These are phyloP conservation scores for Pyrus pyrifolia DNA, from an alignment of 306 rosid genomes.

Conservation along the genomic window DNA sequence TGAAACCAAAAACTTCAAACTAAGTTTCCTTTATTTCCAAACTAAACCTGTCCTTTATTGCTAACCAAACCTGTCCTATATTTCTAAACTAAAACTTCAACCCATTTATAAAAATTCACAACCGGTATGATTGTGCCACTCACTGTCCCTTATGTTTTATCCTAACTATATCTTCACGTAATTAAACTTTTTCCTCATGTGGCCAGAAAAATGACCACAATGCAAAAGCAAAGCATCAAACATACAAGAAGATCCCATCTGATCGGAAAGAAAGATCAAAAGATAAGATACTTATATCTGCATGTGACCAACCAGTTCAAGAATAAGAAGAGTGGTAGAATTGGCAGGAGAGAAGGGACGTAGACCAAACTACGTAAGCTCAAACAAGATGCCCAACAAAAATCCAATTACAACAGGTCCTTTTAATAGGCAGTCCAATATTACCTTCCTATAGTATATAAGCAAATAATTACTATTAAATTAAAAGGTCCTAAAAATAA, in stretches of 20 bases:
- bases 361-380: not conserved
- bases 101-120: too few species aligned
- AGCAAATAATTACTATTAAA: not conserved
- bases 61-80: not conserved
- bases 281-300: not conserved
- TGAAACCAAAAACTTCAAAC: not conserved
- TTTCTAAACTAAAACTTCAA: too few species aligned
- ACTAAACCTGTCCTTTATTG: not conserved
- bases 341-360: not conserved
- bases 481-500: not conserved
- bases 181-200: not conserved
- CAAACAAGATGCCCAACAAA: not conserved
- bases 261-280: not conserved
- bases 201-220: not conserved
- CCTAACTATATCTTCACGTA: not conserved
- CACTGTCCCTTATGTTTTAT: not conserved
- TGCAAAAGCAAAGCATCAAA: not conserved
- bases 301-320: not conserved
- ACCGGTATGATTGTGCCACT: not conserved
- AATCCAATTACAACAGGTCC: not conserved
- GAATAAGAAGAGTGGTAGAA: not conserved
- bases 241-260: not conserved
- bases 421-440: not conserved
- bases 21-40: not conserved
- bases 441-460: not conserved